Conservation (phyloP, 2,329 filamentous ascomycete species). For the Fusarium nisikadoi region DNA sequence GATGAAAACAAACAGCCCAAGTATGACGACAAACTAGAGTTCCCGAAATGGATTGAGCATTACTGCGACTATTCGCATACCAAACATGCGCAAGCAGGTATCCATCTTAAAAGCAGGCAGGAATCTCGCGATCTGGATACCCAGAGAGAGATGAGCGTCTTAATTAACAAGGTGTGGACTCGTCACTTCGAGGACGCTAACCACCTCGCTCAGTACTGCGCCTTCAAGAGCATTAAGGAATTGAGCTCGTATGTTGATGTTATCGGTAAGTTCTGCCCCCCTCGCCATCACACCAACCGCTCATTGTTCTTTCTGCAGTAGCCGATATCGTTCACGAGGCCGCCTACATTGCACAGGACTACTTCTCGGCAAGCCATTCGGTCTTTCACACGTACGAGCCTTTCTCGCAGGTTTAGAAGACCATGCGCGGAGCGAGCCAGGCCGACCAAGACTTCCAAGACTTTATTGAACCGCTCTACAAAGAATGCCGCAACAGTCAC, state of each 20-base stretch:
- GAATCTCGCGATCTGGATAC: too few species aligned
- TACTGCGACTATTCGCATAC: not conserved
- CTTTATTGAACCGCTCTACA: not conserved
- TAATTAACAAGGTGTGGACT: not conserved
- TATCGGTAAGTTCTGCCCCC: not conserved
- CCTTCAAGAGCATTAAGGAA: not conserved
- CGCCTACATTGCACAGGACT: rapidly evolving
- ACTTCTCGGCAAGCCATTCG: rapidly evolving
- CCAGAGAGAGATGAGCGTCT: not conserved
- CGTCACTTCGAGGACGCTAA: not conserved
- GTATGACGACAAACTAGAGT: rapidly evolving
- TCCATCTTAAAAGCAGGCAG: not conserved
- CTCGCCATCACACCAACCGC: rapidly evolving
- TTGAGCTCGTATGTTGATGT: not conserved
- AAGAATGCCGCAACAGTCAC: too few species aligned
- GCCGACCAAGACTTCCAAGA: not conserved
- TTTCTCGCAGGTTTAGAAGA: not conserved
- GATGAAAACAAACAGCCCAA: not conserved
- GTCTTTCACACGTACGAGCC: too few species aligned
- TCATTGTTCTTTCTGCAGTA: not conserved
- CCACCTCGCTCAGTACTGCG: not conserved
- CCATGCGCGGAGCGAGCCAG: not conserved
- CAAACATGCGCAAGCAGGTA: not conserved
- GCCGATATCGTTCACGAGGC: rapidly evolving
- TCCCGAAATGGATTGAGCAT: not conserved